Evolutionary conservation across 192 early-diverging fungal genomes (phyloP).

Genomic region (Coemansia umbellata): DNA sequence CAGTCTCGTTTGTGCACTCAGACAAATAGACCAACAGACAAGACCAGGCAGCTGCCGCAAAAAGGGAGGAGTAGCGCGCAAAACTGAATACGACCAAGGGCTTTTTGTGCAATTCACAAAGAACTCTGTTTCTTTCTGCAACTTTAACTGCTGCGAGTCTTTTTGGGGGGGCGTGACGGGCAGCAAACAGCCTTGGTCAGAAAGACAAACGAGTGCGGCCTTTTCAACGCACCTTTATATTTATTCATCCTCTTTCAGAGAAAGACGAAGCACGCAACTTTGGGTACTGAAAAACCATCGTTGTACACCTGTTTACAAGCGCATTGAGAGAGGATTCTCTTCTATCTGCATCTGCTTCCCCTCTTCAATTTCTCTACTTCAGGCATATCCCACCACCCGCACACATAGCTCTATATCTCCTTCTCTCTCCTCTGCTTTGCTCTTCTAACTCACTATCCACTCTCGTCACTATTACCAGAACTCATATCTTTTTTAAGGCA

Average conservation of each 20-base stretch:
- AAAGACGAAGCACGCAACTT: constrained; percentile 1
- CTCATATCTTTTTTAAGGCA: no score
- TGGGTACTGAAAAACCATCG: not conserved
- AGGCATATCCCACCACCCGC: no score
- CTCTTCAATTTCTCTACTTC: not conserved
- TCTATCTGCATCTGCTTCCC: not conserved
- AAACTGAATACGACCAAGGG: not conserved
- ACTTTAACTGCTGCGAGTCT: not conserved
- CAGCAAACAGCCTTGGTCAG: constrained; percentile 1
- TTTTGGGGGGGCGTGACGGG: not conserved
- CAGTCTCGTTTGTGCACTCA: not conserved
- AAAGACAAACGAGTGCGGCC: constrained; percentile 6
- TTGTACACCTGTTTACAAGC: not conserved
- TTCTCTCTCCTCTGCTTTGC: not conserved
- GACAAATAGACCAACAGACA: not conserved
- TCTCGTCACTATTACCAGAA: not conserved
- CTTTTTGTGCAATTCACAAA: constrained; percentile 15
- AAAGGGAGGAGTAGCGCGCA: not conserved
- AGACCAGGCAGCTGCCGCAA: not conserved
- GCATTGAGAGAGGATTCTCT: not conserved
- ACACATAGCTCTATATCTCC: no score
- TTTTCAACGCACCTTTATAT: not conserved
- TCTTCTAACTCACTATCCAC: not conserved
- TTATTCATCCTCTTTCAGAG: constrained; percentile 4
- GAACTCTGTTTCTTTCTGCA: constrained; percentile 14